phyloP scores from a whole-genome alignment of 495 filamentous ascomycete genomes.

The Aspergillus diversus region DNA sequence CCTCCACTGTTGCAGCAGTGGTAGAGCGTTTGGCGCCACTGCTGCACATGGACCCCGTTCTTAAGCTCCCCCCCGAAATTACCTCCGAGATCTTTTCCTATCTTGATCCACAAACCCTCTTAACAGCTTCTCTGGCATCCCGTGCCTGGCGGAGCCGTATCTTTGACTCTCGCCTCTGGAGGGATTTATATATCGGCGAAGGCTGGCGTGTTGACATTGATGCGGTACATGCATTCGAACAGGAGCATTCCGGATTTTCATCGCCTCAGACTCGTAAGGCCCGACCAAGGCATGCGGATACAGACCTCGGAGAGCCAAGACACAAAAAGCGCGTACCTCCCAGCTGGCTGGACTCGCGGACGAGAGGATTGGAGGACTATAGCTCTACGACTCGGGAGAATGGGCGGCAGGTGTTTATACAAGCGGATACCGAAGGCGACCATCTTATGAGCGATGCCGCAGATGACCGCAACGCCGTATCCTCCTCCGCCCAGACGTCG shows the following conservation, averaged over 20 bases:
- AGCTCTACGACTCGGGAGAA: conserved; percentile 9
- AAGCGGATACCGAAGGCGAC: conserved; percentile 53
- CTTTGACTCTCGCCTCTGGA: conserved; percentile 86
- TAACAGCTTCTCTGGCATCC: conserved; percentile 77
- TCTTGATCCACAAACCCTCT: conserved; percentile 73
- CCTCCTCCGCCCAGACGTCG: conserved; percentile 15
- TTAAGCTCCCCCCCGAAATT: conserved; percentile 83
- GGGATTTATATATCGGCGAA: conserved; percentile 74
- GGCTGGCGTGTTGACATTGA: conserved; percentile 77
- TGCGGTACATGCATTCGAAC: conserved; percentile 71
- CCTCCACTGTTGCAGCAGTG: conserved; percentile 73
- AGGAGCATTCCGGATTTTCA: conserved; percentile 49
- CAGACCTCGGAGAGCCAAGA: conserved; percentile 51
- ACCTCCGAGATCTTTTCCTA: conserved; percentile 86
- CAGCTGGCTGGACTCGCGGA: conserved; percentile 43
- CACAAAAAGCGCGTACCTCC: conserved; percentile 56
- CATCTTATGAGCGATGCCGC: conserved; percentile 51
- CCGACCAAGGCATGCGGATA: conserved; percentile 45
- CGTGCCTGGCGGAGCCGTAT: conserved; percentile 80
- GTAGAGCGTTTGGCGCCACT: conserved; percentile 75
- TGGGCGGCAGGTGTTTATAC: conserved; percentile 27
- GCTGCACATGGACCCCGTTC: conserved; percentile 89
- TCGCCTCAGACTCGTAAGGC: conserved; percentile 51
- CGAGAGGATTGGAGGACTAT: conserved; percentile 11
- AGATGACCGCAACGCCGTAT: conserved; percentile 25